Percentiles rank a stretch among this genome's conserved stretches.
phyloP scores from a whole-genome alignment of 2,329 filamentous ascomycete genomes.

The Fonsecaea nubica region DNA sequence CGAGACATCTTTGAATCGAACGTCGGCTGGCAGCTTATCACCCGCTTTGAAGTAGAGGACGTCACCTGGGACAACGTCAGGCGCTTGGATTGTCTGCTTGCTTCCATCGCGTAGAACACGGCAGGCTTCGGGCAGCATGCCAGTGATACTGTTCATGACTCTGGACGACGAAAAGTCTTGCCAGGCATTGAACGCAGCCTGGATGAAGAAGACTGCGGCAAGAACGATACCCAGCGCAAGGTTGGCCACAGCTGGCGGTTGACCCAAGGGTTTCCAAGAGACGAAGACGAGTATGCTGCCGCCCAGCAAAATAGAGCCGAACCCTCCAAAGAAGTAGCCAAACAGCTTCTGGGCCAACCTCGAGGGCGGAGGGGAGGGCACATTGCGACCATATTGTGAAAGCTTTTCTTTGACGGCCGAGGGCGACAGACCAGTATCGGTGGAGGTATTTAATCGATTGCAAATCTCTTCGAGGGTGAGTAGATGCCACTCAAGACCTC shows the following conservation, averaged over 20 bases:
- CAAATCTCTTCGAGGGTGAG: constrained; percentile 65
- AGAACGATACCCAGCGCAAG: constrained; percentile 75
- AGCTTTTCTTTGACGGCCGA: constrained; percentile 63
- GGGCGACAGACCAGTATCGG: constrained; percentile 64
- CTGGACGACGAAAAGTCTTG: constrained; percentile 78
- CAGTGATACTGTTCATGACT: constrained; percentile 80
- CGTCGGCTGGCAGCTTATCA: constrained; percentile 75
- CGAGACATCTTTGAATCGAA: constrained; percentile 72
- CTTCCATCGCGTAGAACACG: constrained; percentile 67
- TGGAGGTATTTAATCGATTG: constrained; percentile 64
- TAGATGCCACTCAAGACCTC: constrained; percentile 71
- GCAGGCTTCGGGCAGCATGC: constrained; percentile 78
- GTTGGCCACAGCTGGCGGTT: constrained; percentile 75
- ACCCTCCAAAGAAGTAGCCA: constrained; percentile 78
- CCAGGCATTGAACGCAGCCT: constrained; percentile 73
- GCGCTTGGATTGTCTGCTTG: constrained; percentile 58
- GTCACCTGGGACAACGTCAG: constrained; percentile 74
- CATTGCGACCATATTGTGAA: constrained; percentile 70
- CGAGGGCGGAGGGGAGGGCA: constrained; percentile 69
- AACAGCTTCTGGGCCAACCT: constrained; percentile 64
- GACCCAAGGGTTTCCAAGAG: constrained; percentile 75
- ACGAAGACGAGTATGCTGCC: constrained; percentile 76
- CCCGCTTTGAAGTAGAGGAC: constrained; percentile 72
- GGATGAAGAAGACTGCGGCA: constrained; percentile 70
- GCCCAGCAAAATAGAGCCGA: constrained; percentile 72